phyloP scores from a whole-genome alignment of 331 rosid species.

The Quercus lobata region DNA sequence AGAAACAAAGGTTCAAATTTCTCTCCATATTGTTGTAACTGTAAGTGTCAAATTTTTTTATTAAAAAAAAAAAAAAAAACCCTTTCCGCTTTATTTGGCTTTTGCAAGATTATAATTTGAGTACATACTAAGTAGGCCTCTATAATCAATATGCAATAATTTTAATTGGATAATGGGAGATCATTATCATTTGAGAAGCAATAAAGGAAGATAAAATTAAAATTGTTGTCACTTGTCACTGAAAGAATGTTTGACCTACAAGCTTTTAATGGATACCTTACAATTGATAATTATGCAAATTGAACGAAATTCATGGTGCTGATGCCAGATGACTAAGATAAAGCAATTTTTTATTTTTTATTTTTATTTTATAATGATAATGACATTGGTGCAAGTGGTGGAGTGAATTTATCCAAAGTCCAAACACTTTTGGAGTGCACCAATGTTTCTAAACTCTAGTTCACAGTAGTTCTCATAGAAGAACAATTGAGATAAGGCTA shows the following conservation, averaged over 20 bases:
- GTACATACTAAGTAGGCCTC: neutral
- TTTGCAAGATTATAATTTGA: neutral
- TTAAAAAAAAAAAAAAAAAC: too few species aligned
- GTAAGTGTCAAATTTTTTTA: too few species aligned
- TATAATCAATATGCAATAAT: neutral
- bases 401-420: neutral
- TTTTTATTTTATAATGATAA: neutral
- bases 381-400: neutral
- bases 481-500: neutral
- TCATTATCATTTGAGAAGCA: neutral
- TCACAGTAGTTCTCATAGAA: neutral
- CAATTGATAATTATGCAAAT: neutral
- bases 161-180: neutral
- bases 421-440: neutral
- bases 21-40: too few species aligned
- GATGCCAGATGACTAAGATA: neutral
- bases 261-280: neutral
- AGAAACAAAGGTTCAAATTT: too few species aligned
- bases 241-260: neutral
- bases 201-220: neutral
- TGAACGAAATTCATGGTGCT: neutral
- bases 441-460: neutral
- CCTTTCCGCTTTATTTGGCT: too few species aligned
- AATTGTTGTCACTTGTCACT: neutral
- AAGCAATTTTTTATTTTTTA: neutral